Percentiles rank a stretch among this genome's conserved stretches.
Evolutionary conservation across 2,329 filamentous ascomycete species (phyloP).

Genomic region (Penicillium hordei): DNA sequence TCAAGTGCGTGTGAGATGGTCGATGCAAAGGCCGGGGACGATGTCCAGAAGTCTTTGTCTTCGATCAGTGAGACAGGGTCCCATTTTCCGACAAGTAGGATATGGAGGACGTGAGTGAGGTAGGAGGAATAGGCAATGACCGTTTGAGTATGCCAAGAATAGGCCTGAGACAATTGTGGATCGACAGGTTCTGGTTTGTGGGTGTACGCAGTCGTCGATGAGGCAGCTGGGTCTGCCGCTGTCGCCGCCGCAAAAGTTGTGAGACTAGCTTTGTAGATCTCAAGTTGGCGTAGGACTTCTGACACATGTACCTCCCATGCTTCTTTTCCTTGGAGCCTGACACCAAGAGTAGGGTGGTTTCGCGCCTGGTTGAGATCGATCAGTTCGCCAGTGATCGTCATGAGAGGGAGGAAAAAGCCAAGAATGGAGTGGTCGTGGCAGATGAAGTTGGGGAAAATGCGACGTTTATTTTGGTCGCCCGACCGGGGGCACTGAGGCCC

Average conservation of each 20-base stretch:
- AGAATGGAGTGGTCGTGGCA: conserved; percentile 87
- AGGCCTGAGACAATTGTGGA: conserved; percentile 32
- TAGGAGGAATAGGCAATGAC: conserved; percentile 87
- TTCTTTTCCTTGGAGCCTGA: conserved; percentile 67
- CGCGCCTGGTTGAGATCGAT: conserved; percentile 86
- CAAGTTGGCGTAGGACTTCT: conserved; percentile 77
- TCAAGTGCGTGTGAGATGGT: conserved; percentile 86
- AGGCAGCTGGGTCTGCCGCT: conserved; percentile 28
- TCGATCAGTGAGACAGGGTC: conserved; percentile 91
- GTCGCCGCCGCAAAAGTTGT: conserved; percentile 38
- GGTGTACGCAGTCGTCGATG: conserved; percentile 53
- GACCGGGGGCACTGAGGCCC: conserved; percentile 38
- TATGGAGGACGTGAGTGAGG: conserved; percentile 89
- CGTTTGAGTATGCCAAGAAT: conserved; percentile 69
- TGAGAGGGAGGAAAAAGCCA: conserved; percentile 88
- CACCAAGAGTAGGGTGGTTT: conserved; percentile 82
- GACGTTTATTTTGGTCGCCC: conserved; percentile 47
- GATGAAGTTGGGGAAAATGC: conserved; percentile 74
- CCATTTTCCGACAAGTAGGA: conserved; percentile 91
- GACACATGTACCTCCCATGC: conserved; percentile 79
- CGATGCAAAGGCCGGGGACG: conserved; percentile 80
- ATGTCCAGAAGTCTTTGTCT: conserved; percentile 92
- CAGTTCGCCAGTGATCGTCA: conserved; percentile 89
- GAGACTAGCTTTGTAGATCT: conserved; percentile 76
- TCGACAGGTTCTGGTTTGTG: conserved; percentile 54